Percentiles rank a stretch among this genome's conserved stretches.
phyloP scores from a whole-genome alignment of 2,329 filamentous ascomycete genomes.

The Annulohypoxylon truncatum region DNA sequence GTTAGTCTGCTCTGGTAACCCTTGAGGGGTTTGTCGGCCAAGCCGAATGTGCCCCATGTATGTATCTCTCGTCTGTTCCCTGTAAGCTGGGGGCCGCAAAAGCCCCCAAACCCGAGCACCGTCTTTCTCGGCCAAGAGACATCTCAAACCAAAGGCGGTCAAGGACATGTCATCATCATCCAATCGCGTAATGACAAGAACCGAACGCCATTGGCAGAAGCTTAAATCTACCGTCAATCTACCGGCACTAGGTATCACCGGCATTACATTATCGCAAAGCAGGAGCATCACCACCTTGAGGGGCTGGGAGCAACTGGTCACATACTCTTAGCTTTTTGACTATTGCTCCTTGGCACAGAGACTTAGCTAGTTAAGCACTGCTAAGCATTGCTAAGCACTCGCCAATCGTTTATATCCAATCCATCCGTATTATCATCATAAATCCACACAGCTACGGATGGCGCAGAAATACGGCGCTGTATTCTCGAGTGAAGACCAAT shows the following conservation, averaged over 20 bases:
- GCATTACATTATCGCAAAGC: neutral
- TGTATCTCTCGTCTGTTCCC: neutral
- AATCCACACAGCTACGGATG: neutral
- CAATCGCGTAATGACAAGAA: neutral
- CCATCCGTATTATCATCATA: neutral
- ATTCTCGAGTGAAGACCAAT: neutral
- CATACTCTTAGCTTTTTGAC: neutral
- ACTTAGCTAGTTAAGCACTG: neutral
- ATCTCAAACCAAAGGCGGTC: slow-evolving; percentile 8
- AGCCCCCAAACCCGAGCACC: neutral
- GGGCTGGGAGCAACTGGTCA: neutral
- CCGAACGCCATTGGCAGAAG: neutral
- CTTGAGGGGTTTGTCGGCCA: slow-evolving; percentile 7
- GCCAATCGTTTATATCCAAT: neutral
- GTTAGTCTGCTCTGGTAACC: neutral
- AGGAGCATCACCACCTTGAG: neutral
- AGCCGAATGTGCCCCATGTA: neutral
- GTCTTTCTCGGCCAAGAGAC: neutral
- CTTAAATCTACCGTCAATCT: slow-evolving; percentile 2
- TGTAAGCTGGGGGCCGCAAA: neutral
- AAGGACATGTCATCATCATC: neutral
- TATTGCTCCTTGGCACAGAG: neutral
- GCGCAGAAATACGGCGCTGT: neutral
- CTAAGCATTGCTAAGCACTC: neutral
- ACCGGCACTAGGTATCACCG: slow-evolving; percentile 2